phyloP scores from a whole-genome alignment of 495 filamentous ascomycete genomes.

The Geopyxis carbonaria region DNA sequence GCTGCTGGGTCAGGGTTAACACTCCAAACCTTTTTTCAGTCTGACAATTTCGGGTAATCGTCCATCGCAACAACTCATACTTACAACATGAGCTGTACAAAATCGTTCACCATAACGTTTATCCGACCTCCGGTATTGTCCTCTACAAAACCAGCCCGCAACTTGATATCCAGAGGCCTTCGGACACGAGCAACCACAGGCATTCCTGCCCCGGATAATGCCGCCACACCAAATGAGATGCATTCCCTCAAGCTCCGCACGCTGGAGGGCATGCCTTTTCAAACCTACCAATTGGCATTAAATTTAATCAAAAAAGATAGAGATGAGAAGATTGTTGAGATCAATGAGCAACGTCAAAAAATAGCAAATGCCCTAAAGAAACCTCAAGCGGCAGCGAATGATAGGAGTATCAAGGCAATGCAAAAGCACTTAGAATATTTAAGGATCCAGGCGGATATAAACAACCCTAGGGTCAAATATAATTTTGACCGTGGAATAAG shows the following conservation, averaged over 20 bases:
- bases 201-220: background rate
- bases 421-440: constrained; percentile 55
- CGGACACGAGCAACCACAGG: constrained; percentile 8
- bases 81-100: background rate
- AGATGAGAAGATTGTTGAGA: constrained; percentile 54
- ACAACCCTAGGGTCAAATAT: constrained; percentile 87
- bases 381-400: constrained; percentile 10
- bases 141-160: no score
- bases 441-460: constrained; percentile 85
- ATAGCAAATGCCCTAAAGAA: constrained; percentile 40
- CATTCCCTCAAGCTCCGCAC: constrained; percentile 29
- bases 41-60: background rate
- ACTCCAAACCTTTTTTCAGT: background rate
- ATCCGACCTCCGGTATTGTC: background rate
- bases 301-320: constrained; percentile 66
- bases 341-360: constrained; percentile 40
- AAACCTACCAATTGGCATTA: constrained; percentile 93
- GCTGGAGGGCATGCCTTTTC: constrained; percentile 65
- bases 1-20: background rate
- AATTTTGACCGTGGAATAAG: constrained; percentile 84
- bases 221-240: constrained; percentile 21
- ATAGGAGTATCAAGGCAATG: constrained; percentile 53
- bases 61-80: background rate
- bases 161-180: constrained; percentile 28
- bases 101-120: background rate